Conservation (phyloP, 2,329 filamentous ascomycete genomes). For the Colletotrichum viniferum region DNA sequence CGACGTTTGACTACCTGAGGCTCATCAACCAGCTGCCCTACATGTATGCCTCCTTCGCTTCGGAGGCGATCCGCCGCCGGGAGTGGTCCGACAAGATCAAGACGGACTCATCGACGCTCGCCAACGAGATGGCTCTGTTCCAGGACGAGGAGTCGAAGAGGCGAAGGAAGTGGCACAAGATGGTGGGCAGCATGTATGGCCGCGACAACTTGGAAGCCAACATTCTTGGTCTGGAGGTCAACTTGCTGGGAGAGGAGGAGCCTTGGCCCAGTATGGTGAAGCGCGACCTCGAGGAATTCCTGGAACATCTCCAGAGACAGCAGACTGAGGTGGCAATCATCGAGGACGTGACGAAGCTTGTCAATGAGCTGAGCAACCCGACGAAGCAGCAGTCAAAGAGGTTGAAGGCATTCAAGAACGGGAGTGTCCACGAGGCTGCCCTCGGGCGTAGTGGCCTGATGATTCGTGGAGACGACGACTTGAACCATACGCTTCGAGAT, state of each 20-base stretch:
- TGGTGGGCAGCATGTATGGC: conserved; percentile 76
- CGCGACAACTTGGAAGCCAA: conserved; percentile 69
- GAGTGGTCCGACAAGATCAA: conserved; percentile 95
- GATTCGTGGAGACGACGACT: conserved; percentile 85
- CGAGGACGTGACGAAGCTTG: conserved; percentile 74
- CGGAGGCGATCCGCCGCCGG: conserved; percentile 82
- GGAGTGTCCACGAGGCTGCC: conserved; percentile 89
- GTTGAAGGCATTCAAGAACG: conserved; percentile 94
- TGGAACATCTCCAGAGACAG: conserved; percentile 68
- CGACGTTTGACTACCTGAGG: conserved; percentile 81
- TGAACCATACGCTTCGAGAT: conserved; percentile 76
- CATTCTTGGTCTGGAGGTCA: conserved; percentile 82
- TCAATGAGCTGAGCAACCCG: conserved; percentile 80
- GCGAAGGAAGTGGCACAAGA: conserved; percentile 88
- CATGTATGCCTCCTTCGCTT: conserved; percentile 86
- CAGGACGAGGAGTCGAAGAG: conserved; percentile 92
- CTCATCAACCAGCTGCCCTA: conserved; percentile 83
- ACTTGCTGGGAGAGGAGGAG: conserved; percentile 78
- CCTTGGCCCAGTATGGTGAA: conserved; percentile 80
- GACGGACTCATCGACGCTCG: conserved; percentile 82
- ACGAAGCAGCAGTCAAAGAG: conserved; percentile 87
- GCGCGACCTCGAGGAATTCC: conserved; percentile 77
- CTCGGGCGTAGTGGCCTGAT: conserved; percentile 86
- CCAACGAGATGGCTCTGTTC: conserved; percentile 90
- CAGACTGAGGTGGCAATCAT: conserved; percentile 70